Conservation (phyloP, 2,329 filamentous ascomycete genomes). For the Aureobasidium sp. region DNA sequence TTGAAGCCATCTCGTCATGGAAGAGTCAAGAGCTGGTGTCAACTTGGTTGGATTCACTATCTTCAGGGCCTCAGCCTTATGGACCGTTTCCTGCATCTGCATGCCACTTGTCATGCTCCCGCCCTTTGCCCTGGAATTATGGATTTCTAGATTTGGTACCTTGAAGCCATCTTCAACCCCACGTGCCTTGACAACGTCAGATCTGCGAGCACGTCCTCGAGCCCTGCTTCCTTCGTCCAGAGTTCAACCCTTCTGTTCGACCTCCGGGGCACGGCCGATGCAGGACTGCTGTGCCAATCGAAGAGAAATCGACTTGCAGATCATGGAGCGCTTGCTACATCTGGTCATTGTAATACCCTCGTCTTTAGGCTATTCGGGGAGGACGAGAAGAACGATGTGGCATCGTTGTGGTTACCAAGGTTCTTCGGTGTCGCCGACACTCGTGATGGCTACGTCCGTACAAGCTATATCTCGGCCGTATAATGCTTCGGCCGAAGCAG, state of each 20-base stretch:
- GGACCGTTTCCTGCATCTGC: not conserved
- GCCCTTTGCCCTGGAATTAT: not conserved
- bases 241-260: not conserved
- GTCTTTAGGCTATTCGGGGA: not conserved
- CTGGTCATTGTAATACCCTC: too few relatives aligned
- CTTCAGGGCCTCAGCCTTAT: not conserved
- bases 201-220: not conserved
- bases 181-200: slow-evolving; percentile 3
- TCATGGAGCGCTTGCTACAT: too few relatives aligned
- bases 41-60: not conserved
- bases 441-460: too few relatives aligned
- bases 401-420: too few relatives aligned
- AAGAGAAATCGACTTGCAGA: not conserved
- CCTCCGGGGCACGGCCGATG: not conserved
- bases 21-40: not conserved
- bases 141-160: not conserved
- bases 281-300: not conserved
- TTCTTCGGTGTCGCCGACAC: too few relatives aligned
- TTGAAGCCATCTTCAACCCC: not conserved
- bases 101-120: slow-evolving; percentile 7
- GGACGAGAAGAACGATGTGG: not conserved
- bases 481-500: too few relatives aligned
- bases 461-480: too few relatives aligned
- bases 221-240: not conserved
- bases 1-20: not conserved